Evolutionary conservation across 495 filamentous ascomycete species (phyloP).

Genomic region (Jackrogersella multiformis): DNA sequence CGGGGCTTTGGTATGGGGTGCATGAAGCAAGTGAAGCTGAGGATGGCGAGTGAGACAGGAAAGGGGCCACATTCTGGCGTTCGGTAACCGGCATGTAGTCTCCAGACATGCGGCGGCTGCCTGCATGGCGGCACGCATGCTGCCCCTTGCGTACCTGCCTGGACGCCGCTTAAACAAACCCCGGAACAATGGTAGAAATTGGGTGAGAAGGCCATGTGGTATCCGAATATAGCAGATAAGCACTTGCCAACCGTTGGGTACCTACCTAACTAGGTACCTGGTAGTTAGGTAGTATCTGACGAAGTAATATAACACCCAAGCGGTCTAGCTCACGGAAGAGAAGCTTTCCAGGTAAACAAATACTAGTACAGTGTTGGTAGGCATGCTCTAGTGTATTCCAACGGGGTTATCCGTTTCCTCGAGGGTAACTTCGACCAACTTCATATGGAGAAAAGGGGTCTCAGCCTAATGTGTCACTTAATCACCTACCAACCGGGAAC

Average conservation of each 20-base stretch:
- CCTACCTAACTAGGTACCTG: too few relatives aligned
- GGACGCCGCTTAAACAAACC: conserved; percentile 3
- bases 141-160: conserved; percentile 21
- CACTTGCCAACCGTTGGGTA: conserved; percentile 14
- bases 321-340: background rate
- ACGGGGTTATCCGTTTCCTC: conserved; percentile 7
- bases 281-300: conserved; percentile 14
- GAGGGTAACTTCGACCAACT: conserved; percentile 10
- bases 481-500: conserved; percentile 14
- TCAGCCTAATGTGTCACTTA: conserved; percentile 6
- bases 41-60: conserved; percentile 24
- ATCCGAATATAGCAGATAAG: conserved; percentile 3
- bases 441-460: conserved; percentile 30
- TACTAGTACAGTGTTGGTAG: conserved; percentile 6
- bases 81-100: conserved; percentile 22
- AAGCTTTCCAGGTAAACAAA: background rate
- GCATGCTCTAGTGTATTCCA: background rate
- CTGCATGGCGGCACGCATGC: conserved; percentile 20
- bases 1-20: background rate
- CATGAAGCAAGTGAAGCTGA: conserved; percentile 4
- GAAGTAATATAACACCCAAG: conserved; percentile 1
- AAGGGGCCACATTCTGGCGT: conserved; percentile 7
- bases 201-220: conserved; percentile 1
- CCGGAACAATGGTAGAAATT: conserved; percentile 10
- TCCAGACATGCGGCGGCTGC: conserved; percentile 17